These are phyloP conservation scores for Diversispora epigaea DNA, from an alignment of 192 early-diverging fungal species.

Conservation along the genomic window DNA sequence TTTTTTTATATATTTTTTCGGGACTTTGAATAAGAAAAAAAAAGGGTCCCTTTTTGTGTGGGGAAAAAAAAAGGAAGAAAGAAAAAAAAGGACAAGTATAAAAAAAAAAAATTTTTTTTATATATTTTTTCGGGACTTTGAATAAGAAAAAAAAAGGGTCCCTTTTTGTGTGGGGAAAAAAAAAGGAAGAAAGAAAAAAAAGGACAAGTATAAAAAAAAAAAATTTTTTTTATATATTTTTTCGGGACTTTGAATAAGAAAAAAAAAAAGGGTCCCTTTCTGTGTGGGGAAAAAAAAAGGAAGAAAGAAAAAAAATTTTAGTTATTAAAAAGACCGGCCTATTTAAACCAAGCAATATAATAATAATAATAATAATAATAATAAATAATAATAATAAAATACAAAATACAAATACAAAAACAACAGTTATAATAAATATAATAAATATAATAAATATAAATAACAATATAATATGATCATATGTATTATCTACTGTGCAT, in stretches of 20 bases:
- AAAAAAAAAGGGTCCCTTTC: too few species aligned
- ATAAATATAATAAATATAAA: neutral
- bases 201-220: too few species aligned
- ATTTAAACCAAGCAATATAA: too few species aligned
- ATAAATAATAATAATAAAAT: too few species aligned
- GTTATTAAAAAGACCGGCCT: too few species aligned
- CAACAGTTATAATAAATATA: neutral
- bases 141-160: neutral
- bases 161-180: neutral
- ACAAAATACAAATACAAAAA: too few species aligned
- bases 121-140: too few species aligned
- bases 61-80: neutral
- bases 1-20: neutral
- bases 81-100: neutral
- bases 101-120: neutral
- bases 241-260: too few species aligned
- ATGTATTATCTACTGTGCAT: neutral
- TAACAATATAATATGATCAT: neutral
- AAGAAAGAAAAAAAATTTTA: too few species aligned
- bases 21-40: neutral
- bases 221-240: too few species aligned
- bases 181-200: neutral
- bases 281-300: too few species aligned
- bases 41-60: neutral
- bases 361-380: too few species aligned